phyloP scores from a whole-genome alignment of 2,329 filamentous ascomycete genomes.

The Botrytis porri region DNA sequence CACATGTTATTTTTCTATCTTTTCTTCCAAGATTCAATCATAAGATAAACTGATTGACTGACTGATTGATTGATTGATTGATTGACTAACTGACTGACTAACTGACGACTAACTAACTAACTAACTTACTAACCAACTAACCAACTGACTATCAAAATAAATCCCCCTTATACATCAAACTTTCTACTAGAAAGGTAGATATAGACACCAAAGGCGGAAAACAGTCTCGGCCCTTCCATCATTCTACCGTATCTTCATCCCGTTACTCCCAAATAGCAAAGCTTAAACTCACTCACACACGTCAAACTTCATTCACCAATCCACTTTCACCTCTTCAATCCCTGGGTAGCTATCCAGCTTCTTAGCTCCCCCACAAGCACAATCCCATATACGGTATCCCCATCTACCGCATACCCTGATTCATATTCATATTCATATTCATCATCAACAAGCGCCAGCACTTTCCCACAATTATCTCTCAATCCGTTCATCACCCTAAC shows the following conservation, averaged over 20 bases:
- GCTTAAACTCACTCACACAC: not conserved
- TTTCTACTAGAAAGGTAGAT: not conserved
- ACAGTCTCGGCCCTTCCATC: conserved; percentile 12
- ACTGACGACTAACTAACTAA: too few relatives aligned
- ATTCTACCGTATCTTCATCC: not conserved
- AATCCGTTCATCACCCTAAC: not conserved
- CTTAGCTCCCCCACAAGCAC: not conserved
- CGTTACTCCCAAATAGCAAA: not conserved
- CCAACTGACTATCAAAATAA: too few relatives aligned
- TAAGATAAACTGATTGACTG: not conserved
- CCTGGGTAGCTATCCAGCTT: not conserved
- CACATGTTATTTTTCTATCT: not conserved
- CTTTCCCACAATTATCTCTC: not conserved
- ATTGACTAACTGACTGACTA: too few relatives aligned
- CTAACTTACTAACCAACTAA: too few relatives aligned
- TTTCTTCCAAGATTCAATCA: not conserved
- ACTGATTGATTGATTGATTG: too few relatives aligned
- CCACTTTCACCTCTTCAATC: not conserved
- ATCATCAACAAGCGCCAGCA: not conserved
- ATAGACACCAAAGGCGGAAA: not conserved
- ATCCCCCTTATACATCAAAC: not conserved
- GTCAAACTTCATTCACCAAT: not conserved
- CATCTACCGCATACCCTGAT: too few relatives aligned
- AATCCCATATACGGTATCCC: too few relatives aligned
- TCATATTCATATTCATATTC: too few relatives aligned